Evolutionary conservation across 305 asterid genomes (phyloP), one percentile per base, ranked within the genome.

Genomic region (Fraxinus baroniana): DNA sequence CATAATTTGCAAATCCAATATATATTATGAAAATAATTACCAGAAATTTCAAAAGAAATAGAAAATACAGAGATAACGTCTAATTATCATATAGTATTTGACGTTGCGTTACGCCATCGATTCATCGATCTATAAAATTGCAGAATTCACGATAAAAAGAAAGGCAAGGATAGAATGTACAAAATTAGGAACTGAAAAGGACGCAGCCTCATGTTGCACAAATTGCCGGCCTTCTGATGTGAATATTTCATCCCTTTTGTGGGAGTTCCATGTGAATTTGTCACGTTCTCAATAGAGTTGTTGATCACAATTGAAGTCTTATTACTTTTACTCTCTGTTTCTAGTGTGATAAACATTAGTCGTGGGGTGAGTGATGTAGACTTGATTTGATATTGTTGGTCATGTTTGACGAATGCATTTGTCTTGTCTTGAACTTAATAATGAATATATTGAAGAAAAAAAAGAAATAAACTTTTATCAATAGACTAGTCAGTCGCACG

Each of bases 161-260:
- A 18, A 20, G 84, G 74, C 57, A 81, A 81, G 74, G 32, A 76
- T 76, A 62, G 70, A 75, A 62, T 17, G 26, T 33, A 74, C 74
- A 81, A 81, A 9, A 2, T 24, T 75, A 1, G 55, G 17, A 39
- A 55, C 32, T 9, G n/a, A 5, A 15, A n/a, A 35, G 9, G 32
- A 3, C 0, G 28, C 36, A 57, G 26, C 9, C 66, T 55, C 24
- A 5, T 44, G 28, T 57, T 18, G 12, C 72, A 64, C 32, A 9
- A 64, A 1, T 18, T 62, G 30, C 72, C 15, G 72, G 5, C 57
- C 18, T n/a, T 3, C 3, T 46, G 57, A 49, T 49, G 8, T 9
- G 15, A 9, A 60, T n/a, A 60, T 64, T 24, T 64, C 73, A 9
- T 64, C 73, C n/a, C 8, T 62, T 36, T 9, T 12, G 33, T 22